phyloP scores from a whole-genome alignment of 2,329 filamentous ascomycete genomes.

The Cercospora sp. region DNA sequence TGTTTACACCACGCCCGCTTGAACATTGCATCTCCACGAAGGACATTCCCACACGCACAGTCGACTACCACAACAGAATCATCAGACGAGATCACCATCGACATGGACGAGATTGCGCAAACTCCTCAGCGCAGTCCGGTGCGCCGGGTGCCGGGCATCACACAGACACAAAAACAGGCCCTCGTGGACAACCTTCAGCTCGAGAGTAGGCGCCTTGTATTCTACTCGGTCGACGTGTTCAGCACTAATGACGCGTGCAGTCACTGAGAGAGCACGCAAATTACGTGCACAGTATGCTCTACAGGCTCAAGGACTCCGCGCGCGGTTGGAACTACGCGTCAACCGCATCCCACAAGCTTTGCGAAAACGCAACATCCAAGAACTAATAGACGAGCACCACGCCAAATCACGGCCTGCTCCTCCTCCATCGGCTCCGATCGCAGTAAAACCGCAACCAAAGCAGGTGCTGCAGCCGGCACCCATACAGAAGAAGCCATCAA shows the following conservation, averaged over 20 bases:
- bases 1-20: conserved; percentile 3
- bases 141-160: conserved; percentile 37
- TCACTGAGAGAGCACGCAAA: conserved; percentile 83
- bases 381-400: conserved; percentile 64
- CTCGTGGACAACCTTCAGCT: conserved; percentile 87
- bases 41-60: not conserved
- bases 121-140: conserved; percentile 29
- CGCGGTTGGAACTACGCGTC: conserved; percentile 87
- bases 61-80: conserved; percentile 1
- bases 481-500: conserved; percentile 18
- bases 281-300: conserved; percentile 85
- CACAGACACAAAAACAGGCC: conserved; percentile 71
- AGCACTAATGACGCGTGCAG: conserved; percentile 50
- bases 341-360: conserved; percentile 84
- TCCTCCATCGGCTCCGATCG: conserved; percentile 26
- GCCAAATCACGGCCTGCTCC: conserved; percentile 34
- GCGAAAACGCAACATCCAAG: conserved; percentile 78
- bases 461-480: conserved; percentile 15
- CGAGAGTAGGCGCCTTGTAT: conserved; percentile 62
- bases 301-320: conserved; percentile 80
- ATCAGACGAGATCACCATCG: not conserved
- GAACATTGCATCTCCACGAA: not conserved
- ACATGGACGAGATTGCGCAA: conserved; percentile 22
- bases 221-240: not conserved
- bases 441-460: conserved; percentile 15